These are phyloP conservation scores for Lactarius sp. DNA, from an alignment of 768 basidiomycete genomes.

Conservation along the genomic window DNA sequence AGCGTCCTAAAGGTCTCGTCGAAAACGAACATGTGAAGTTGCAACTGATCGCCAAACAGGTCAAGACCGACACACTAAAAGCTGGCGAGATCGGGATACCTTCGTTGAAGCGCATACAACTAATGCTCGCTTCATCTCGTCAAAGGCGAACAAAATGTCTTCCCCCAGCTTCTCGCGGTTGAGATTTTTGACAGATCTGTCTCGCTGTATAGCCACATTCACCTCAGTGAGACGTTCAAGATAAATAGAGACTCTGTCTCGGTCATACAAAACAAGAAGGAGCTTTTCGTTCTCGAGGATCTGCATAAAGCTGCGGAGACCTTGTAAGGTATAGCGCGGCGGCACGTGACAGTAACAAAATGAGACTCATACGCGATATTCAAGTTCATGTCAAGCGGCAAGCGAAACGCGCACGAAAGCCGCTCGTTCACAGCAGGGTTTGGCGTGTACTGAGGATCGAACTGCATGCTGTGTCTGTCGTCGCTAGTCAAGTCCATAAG, in stretches of 20 bases:
- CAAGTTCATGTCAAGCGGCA: background rate
- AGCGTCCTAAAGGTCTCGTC: slow-evolving; percentile 42
- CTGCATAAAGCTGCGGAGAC: slow-evolving; percentile 7
- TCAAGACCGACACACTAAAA: too few relatives aligned
- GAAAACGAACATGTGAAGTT: slow-evolving; percentile 43
- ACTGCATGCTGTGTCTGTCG: slow-evolving; percentile 7
- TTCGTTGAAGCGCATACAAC: slow-evolving; percentile 42
- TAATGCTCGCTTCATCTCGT: slow-evolving; percentile 48
- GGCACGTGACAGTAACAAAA: background rate
- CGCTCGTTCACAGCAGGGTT: background rate
- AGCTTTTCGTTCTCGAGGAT: slow-evolving; percentile 17
- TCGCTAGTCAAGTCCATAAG: slow-evolving; percentile 10
- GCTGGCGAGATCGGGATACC: slow-evolving; percentile 28
- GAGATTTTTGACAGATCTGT: slow-evolving; percentile 25
- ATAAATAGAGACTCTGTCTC: slow-evolving; percentile 3
- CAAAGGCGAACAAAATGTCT: slow-evolving; percentile 43
- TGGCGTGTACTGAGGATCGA: slow-evolving; percentile 4
- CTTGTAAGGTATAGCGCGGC: background rate
- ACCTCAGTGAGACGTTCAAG: slow-evolving; percentile 7
- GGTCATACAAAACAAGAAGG: slow-evolving; percentile 10
- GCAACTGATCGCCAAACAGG: slow-evolving; percentile 24
- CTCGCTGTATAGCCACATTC: background rate
- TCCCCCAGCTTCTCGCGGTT: slow-evolving; percentile 44
- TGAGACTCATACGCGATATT: slow-evolving; percentile 6
- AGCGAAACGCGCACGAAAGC: background rate